phyloP scores from a whole-genome alignment of 2,329 filamentous ascomycete species.

The Paraphaeosphaeria sporulosa region DNA sequence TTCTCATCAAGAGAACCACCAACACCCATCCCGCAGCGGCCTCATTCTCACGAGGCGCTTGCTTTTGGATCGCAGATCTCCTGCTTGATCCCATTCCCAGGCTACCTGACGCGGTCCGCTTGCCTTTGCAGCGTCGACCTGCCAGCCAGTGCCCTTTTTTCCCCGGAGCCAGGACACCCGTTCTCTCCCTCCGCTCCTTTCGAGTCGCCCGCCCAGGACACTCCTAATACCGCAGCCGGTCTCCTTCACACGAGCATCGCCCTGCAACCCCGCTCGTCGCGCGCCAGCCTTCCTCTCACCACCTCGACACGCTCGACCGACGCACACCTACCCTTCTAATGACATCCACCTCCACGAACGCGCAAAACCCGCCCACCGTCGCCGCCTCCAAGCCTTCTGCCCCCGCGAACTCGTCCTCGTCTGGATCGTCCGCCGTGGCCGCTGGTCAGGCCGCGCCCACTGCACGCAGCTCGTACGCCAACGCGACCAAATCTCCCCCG shows the following conservation, averaged over 20 bases:
- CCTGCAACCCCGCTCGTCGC: constrained; percentile 22
- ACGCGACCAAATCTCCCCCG: constrained; percentile 62
- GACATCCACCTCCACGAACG: constrained; percentile 64
- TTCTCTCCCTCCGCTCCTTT: constrained; percentile 35
- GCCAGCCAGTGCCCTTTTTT: constrained; percentile 40
- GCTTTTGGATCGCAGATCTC: constrained; percentile 44
- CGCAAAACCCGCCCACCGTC: constrained; percentile 56
- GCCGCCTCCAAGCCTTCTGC: constrained; percentile 56
- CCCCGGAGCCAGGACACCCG: constrained; percentile 33
- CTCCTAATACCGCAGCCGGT: constrained; percentile 33
- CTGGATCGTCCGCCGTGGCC: constrained; percentile 58
- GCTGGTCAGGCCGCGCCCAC: constrained; percentile 64
- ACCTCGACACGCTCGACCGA: constrained; percentile 17
- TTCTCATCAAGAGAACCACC: constrained; percentile 47
- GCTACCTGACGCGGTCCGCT: constrained; percentile 40
- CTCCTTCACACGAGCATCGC: constrained; percentile 39
- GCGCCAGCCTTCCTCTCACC: constrained; percentile 18
- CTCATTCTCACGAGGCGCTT: constrained; percentile 46
- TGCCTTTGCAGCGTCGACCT: constrained; percentile 40
- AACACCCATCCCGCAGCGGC: constrained; percentile 40
- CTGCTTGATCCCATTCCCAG: constrained; percentile 48
- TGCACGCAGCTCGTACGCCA: constrained; percentile 66
- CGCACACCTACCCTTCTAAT: constrained; percentile 57
- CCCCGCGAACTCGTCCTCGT: constrained; percentile 56
- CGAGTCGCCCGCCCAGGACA: constrained; percentile 36